Conservation (phyloP, 768 basidiomycete genomes). For the Russula ochroleuca region DNA sequence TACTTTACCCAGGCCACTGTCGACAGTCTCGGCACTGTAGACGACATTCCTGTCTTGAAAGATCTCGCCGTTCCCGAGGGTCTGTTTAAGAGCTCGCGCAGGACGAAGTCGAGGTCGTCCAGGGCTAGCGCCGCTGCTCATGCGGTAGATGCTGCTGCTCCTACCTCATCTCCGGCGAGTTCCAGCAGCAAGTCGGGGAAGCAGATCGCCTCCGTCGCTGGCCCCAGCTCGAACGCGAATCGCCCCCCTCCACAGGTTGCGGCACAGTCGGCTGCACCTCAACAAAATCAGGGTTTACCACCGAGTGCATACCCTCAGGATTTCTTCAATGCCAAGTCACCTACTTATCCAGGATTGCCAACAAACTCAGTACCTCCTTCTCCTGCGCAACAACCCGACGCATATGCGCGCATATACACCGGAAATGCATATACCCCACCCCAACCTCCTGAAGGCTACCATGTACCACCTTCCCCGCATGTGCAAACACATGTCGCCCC, state of each 20-base stretch:
- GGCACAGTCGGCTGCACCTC: background rate
- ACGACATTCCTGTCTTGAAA: constrained; percentile 61
- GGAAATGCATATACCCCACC: constrained; percentile 12
- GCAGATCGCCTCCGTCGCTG: constrained; percentile 10
- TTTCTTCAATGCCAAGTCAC: constrained; percentile 9
- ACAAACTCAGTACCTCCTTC: constrained; percentile 4
- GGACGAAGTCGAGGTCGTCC: constrained; percentile 48
- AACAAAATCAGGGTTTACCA: constrained; percentile 7
- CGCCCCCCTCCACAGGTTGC: constrained; percentile 4
- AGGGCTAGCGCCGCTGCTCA: constrained; percentile 48
- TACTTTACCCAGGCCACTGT: constrained; percentile 80
- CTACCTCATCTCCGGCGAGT: constrained; percentile 2
- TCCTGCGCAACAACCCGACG: constrained; percentile 14
- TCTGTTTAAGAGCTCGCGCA: constrained; percentile 73
- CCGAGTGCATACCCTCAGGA: constrained; percentile 13
- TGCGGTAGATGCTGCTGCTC: constrained; percentile 34
- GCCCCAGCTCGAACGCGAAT: constrained; percentile 14
- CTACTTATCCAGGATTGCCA: constrained; percentile 6
- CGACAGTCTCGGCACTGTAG: constrained; percentile 66
- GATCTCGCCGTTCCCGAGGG: constrained; percentile 68
- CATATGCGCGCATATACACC: constrained; percentile 13
- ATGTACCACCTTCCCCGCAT: constrained; percentile 14
- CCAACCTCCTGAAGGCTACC: constrained; percentile 11
- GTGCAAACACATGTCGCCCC: constrained; percentile 7
- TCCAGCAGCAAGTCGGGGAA: constrained; percentile 1